phyloP scores from a whole-genome alignment of 345 rosid genomes.

The Citropsis articulata region DNA sequence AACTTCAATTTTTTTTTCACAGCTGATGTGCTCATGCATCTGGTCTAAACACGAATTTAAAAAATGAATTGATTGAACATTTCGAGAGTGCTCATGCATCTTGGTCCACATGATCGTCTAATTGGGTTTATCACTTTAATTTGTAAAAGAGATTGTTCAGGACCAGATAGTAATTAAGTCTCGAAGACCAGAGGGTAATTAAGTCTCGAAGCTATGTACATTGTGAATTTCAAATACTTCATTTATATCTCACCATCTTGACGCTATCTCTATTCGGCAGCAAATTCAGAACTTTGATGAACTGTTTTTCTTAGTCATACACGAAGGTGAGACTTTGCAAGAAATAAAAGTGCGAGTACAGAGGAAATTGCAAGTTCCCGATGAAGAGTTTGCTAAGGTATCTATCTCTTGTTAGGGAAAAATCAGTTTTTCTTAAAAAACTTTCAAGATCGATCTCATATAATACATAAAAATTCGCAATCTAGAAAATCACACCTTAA shows the following conservation, averaged over 20 bases:
- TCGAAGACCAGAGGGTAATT: too few relatives aligned
- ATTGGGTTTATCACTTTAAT: conserved; percentile 94
- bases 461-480: too few relatives aligned
- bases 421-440: too few relatives aligned
- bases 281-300: conserved; percentile 93
- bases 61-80: too few relatives aligned
- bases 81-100: conserved; percentile 15
- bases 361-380: conserved; percentile 86
- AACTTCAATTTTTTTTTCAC: too few relatives aligned
- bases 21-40: too few relatives aligned
- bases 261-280: conserved; percentile 36
- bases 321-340: conserved; percentile 80
- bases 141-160: conserved; percentile 73
- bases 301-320: conserved; percentile 93
- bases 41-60: too few relatives aligned
- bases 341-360: conserved; percentile 82
- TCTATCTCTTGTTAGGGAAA: not conserved
- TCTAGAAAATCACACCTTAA: too few relatives aligned
- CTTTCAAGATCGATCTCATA: too few relatives aligned
- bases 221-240: not conserved
- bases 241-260: not conserved
- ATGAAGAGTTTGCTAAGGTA: conserved; percentile 96
- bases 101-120: conserved; percentile 86
- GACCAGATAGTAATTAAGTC: conserved; percentile 49
- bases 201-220: not conserved